Evolutionary conservation across 129 eudicot genomes (phyloP), one percentile per base, ranked within the genome.

Genomic region (Erigeron canadensis): DNA sequence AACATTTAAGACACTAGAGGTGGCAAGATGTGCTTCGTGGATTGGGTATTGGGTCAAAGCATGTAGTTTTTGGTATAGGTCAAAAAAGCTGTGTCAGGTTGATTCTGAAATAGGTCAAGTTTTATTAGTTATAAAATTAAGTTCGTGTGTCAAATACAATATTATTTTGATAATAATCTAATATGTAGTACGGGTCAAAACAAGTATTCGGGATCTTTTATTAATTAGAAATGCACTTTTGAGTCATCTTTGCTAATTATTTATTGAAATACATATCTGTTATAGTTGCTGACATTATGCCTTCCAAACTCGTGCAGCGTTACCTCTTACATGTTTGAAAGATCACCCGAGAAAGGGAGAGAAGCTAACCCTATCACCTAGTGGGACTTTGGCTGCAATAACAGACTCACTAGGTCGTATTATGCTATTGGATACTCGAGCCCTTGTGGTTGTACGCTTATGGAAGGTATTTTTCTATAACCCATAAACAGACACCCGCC

Each of bases 381-480:
- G 97, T 51, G 97, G 98, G 75, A 89, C 96, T 63, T 87, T 94
- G 86, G 98, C 98, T 12, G 98, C 98, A 73, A 94, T 94, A 78
- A 86, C 97, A 10, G 98, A 94, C 77, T 94, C 98, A 68, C 96
- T 90, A 51, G 97, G 98, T 41, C 96, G 98, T 65, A 87, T 94
- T 47, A 81, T 94, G 83, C 91, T 94, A 8, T 73, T 94, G 75
- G 97, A 90, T 84, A 94, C 98, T 42, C 96, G 88, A 64, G 98
- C 98, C 46, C 97, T 90, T 77, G 97, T 94, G 11, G 98, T 90
- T 11, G 98, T 94, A 72, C 98, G 98, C 18, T 70, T 94, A 72
- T 90, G 97, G 96, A 94, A 94, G 98, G 98, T 94, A 82, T 69
- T n/a, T 46, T 60, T 15, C 12, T 67, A 28, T 28, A 28, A 65